Percentiles rank a stretch among this genome's conserved stretches.
Conservation (phyloP, 371 early-diverging fungal genomes). For the Lichtheimia corymbifera region DNA sequence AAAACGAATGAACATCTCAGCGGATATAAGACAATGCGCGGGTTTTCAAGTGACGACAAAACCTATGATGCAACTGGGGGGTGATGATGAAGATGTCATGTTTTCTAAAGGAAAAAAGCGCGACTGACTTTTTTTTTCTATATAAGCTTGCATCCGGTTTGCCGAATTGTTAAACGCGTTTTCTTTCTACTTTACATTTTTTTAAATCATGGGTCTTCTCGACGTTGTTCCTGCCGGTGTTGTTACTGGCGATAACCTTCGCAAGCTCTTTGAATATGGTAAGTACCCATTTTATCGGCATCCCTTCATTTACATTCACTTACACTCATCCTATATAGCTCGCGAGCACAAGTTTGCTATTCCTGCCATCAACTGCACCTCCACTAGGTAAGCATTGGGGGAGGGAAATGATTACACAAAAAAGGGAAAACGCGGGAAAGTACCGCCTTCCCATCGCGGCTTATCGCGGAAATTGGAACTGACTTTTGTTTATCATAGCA, state of each 20-base stretch:
- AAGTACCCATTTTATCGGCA: constrained; percentile 12
- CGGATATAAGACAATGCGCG: too few relatives aligned
- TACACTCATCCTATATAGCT: constrained; percentile 37
- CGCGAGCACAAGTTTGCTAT: constrained; percentile 85
- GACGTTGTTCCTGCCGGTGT: constrained; percentile 89
- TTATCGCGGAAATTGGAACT: constrained; percentile 1
- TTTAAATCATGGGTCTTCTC: constrained; percentile 68
- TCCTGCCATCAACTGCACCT: constrained; percentile 94
- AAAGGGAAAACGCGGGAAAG: constrained; percentile 3
- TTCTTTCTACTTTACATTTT: constrained; percentile 3
- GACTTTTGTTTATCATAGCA: constrained; percentile 41
- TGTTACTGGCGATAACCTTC: constrained; percentile 85
- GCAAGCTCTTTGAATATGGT: constrained; percentile 81
- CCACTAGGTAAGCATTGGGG: constrained; percentile 56
- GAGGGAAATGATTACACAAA: background rate
- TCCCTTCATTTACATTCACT: background rate
- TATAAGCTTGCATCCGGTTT: background rate
- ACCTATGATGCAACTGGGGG: too few relatives aligned
- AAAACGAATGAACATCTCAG: too few relatives aligned
- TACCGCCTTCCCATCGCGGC: background rate
- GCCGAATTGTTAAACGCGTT: background rate
- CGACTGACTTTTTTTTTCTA: background rate
- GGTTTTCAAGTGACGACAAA: too few relatives aligned
- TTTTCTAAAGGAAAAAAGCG: too few relatives aligned
- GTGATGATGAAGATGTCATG: too few relatives aligned